Percentiles rank a stretch among this genome's conserved stretches.
Evolutionary conservation across 495 filamentous ascomycete genomes (phyloP).

Genomic region (Daldinia concentrica): DNA sequence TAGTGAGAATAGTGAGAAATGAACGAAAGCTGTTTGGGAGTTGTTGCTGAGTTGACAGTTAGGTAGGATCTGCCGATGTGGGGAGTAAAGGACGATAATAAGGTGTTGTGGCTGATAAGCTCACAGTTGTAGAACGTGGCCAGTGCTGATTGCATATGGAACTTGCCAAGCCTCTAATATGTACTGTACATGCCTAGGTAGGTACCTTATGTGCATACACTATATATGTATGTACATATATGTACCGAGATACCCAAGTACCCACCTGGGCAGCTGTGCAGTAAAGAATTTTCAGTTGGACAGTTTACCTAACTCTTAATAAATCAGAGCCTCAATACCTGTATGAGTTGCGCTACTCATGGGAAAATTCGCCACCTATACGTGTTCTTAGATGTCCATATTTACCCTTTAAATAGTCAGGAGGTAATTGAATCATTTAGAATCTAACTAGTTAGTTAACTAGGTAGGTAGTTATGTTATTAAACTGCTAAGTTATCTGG

Average conservation of each 20-base stretch:
- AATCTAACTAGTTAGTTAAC: not conserved
- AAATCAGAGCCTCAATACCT: not conserved
- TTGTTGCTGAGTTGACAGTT: constrained; percentile 24
- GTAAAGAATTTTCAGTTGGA: not conserved
- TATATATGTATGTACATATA: not conserved
- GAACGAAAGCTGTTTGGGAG: constrained; percentile 18
- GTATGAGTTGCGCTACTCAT: not conserved
- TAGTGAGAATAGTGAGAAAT: not conserved
- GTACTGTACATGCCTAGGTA: not conserved
- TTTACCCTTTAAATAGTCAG: no score
- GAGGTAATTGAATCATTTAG: not conserved
- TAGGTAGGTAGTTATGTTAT: no score
- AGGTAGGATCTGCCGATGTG: constrained; percentile 35
- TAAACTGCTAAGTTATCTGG: not conserved
- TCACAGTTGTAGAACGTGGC: constrained; percentile 22
- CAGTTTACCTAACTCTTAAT: not conserved
- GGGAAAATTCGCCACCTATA: not conserved
- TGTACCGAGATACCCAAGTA: not conserved
- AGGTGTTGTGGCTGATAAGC: constrained; percentile 37
- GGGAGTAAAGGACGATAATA: constrained; percentile 23
- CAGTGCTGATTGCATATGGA: constrained; percentile 27
- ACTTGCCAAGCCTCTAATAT: not conserved
- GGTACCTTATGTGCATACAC: no score
- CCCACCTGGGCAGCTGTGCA: constrained; percentile 1
- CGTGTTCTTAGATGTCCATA: no score